A percentile compares a stretch with the other conserved stretches of the same genome.
Conservation (phyloP, 176 grass and related monocot species). For the Alloteropsis semialata region DNA sequence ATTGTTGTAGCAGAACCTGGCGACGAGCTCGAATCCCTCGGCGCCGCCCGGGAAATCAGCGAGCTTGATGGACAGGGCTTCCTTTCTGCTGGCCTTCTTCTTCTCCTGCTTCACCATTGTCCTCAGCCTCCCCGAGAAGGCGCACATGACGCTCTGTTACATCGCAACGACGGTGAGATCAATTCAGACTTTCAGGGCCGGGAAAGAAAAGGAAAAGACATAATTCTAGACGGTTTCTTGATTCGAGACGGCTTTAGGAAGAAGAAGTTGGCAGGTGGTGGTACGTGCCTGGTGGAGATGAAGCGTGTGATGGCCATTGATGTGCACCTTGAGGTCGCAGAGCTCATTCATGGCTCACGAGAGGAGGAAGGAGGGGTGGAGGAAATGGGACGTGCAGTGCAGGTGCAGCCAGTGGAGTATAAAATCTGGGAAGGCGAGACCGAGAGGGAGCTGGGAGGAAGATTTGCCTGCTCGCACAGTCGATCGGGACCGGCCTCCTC, state of each 20-base stretch:
- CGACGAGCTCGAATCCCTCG: slow-evolving; percentile 72
- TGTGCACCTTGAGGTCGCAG: slow-evolving; percentile 83
- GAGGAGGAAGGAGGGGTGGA: not conserved
- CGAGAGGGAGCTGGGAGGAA: not conserved
- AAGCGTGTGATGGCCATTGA: slow-evolving; percentile 85
- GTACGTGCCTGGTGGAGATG: slow-evolving; percentile 73
- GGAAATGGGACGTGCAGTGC: slow-evolving; percentile 15
- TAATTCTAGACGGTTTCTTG: not conserved
- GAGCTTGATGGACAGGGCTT: slow-evolving; percentile 31
- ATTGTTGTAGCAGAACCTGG: slow-evolving; percentile 81
- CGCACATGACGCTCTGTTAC: slow-evolving; percentile 64
- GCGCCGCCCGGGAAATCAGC: slow-evolving; percentile 67
- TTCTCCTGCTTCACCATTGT: slow-evolving; percentile 51
- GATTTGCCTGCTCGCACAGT: slow-evolving; percentile 10
- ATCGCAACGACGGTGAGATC: not conserved
- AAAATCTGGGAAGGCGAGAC: slow-evolving; percentile 44
- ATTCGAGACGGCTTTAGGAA: not conserved
- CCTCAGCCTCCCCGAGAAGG: slow-evolving; percentile 74
- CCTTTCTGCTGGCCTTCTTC: slow-evolving; percentile 18
- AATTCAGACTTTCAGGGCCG: not conserved
- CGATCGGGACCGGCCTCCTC: not conserved
- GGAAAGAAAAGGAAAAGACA: not conserved
- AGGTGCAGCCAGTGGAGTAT: slow-evolving; percentile 9
- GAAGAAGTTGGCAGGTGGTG: not conserved
- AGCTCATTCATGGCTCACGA: slow-evolving; percentile 64